These are phyloP conservation scores for Suillus alpinus DNA, from an alignment of 768 basidiomycete species.

Conservation along the genomic window DNA sequence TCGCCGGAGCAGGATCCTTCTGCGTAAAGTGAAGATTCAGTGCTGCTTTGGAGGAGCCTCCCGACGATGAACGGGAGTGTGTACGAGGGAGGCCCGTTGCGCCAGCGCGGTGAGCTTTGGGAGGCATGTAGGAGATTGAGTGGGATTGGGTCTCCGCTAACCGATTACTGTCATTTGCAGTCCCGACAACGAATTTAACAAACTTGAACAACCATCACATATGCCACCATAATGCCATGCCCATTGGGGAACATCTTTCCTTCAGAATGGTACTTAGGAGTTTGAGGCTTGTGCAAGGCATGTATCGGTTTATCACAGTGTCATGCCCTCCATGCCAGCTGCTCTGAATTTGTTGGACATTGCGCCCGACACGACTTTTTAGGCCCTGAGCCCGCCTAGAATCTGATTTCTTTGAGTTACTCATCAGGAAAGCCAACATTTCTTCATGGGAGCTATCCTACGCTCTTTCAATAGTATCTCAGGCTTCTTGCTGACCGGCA, in stretches of 20 bases:
- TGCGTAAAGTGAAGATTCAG: constrained; percentile 67
- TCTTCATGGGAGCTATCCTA: neutral
- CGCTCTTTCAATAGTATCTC: no score
- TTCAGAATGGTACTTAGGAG: neutral
- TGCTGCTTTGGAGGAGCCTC: constrained; percentile 50
- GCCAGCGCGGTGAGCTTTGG: constrained; percentile 47
- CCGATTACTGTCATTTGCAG: constrained; percentile 20
- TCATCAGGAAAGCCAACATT: neutral
- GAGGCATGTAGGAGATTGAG: constrained; percentile 39
- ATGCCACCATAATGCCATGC: neutral
- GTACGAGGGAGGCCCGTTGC: constrained; percentile 49
- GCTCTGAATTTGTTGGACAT: neutral
- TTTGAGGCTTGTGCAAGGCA: neutral
- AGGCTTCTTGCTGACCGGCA: no score
- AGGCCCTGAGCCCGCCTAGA: neutral
- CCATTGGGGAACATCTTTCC: neutral
- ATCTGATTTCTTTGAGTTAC: neutral
- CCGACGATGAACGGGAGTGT: constrained; percentile 63
- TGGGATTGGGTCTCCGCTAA: constrained; percentile 29
- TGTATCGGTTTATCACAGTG: neutral
- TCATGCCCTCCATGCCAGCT: neutral
- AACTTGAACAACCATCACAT: neutral
- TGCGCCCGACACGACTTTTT: neutral
- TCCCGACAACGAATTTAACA: neutral
- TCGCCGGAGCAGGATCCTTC: constrained; percentile 47